phyloP scores from a whole-genome alignment of 805 yeast genomes.

The Spathaspora passalidarum region DNA sequence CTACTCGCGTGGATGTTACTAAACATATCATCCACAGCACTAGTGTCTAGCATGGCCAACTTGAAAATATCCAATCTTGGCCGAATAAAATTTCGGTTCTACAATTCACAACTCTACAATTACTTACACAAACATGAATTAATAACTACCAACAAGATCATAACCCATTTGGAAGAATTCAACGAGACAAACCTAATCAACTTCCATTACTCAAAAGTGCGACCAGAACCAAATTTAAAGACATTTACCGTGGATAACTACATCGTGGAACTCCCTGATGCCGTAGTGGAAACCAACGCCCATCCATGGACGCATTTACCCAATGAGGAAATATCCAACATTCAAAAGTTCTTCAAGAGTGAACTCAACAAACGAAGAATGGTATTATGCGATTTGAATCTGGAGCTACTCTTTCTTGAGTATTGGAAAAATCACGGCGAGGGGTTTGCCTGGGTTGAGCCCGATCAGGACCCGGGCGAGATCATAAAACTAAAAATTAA shows the following conservation, averaged over 20 bases:
- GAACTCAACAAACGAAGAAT: constrained; percentile 27
- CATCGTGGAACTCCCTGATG: constrained; percentile 18
- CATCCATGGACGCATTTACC: not conserved
- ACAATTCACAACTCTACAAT: constrained; percentile 25
- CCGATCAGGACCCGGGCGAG: constrained; percentile 47
- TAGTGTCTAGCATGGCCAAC: constrained; percentile 1
- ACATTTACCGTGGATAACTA: constrained; percentile 18
- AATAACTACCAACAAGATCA: constrained; percentile 27
- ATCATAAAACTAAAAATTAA: constrained; percentile 16
- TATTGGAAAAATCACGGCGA: constrained; percentile 38
- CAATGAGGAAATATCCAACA: constrained; percentile 7
- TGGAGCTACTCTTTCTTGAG: constrained; percentile 34
- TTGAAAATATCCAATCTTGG: constrained; percentile 9
- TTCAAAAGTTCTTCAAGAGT: constrained; percentile 18
- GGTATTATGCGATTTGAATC: constrained; percentile 34
- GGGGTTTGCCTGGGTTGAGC: constrained; percentile 41
- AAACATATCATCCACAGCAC: constrained; percentile 4
- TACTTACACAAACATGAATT: constrained; percentile 30
- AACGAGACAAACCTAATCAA: constrained; percentile 39
- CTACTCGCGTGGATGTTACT: constrained; percentile 10
- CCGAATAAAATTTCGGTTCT: constrained; percentile 38
- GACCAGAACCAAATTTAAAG: constrained; percentile 16
- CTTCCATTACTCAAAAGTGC: constrained; percentile 32
- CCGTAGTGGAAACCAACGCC: not conserved
- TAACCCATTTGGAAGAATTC: constrained; percentile 41